Evolutionary conservation across 768 basidiomycete species (phyloP), one percentile per base, ranked within the genome.

Genomic region (Lentinula raphanica): DNA sequence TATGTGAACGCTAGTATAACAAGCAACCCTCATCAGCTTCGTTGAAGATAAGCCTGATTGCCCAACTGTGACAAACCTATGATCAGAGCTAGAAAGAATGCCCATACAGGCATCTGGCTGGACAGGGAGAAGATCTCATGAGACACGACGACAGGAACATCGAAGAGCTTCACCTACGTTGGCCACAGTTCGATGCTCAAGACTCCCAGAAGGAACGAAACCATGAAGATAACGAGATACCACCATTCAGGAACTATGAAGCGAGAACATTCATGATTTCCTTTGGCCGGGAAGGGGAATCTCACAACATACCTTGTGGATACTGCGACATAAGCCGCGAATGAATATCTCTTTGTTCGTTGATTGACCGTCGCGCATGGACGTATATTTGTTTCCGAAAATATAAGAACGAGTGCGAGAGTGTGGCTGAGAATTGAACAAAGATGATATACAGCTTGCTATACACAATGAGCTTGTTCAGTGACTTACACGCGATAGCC

Each of bases 101-200:
- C 86, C 86, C 86, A 88, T 35, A 87, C 80, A 5, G 85, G 84
- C 76, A 88, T 80, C 63, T 71, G 75, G 2, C 58, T 58, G 48
- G 15, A 25, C 8, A 48, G 23, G 13, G 9, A 11, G 45, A 23
- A 25, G 32, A 29, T 11, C 29, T 2, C 8, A 28, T 31, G 17
- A 48, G 29, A 48, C 2, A 3, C 8, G 9, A 17, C 1, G 15
- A 48, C 28, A 7, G 17, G 27, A 9, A n/a, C 17, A 11, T 28
- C 5, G 17, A 11, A 25, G n/a, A 15, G 66, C 29, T 76, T 27
- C 5, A 44, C 58, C 17, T 11, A 58, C 12, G 86, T 81, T n/a
- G 82, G 78, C 85, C 85, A 88, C 13, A 85, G 66, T 66, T 82
- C 77, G 31, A 87, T 81, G 44, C 78, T 80, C 17, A 87, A 62